Percentiles rank a stretch among this genome's conserved stretches.
These are phyloP conservation scores for Termitomyces sp. DNA, from an alignment of 768 basidiomycete species.

Conservation along the genomic window DNA sequence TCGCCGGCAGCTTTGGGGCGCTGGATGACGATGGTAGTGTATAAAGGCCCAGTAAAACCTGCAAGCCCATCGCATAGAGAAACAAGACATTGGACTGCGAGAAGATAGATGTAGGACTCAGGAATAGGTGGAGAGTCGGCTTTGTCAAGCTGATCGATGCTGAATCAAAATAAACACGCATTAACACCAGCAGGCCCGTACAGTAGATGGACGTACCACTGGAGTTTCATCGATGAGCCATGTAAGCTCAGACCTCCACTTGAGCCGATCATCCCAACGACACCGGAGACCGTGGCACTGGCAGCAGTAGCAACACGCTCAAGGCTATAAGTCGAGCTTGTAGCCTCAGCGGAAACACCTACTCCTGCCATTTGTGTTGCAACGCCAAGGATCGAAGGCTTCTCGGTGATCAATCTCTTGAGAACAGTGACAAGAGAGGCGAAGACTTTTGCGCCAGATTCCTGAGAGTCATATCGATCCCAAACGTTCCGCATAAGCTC, in stretches of 20 bases:
- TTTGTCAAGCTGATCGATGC: slow-evolving; percentile 98
- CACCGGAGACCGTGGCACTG: slow-evolving; percentile 76
- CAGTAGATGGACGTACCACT: slow-evolving; percentile 55
- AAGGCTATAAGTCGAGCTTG: slow-evolving; percentile 63
- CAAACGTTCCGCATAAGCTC: slow-evolving; percentile 77
- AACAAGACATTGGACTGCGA: slow-evolving; percentile 83
- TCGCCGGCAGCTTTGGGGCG: slow-evolving; percentile 58
- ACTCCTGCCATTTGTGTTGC: slow-evolving; percentile 77
- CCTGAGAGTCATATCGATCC: slow-evolving; percentile 66
- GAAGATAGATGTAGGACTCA: slow-evolving; percentile 88
- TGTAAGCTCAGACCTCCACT: slow-evolving; percentile 68
- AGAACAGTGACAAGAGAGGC: slow-evolving; percentile 74
- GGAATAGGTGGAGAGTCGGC: slow-evolving; percentile 92
- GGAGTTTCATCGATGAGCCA: slow-evolving; percentile 78
- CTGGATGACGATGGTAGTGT: slow-evolving; percentile 64
- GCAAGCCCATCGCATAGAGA: slow-evolving; percentile 86
- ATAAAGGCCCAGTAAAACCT: slow-evolving; percentile 68
- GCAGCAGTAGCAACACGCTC: slow-evolving; percentile 83
- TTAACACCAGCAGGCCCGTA: background rate
- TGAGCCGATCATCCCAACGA: slow-evolving; percentile 80
- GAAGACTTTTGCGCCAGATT: slow-evolving; percentile 64
- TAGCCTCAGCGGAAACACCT: slow-evolving; percentile 52
- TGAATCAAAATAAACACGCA: slow-evolving; percentile 21
- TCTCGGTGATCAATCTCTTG: slow-evolving; percentile 85
- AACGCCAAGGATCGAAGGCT: slow-evolving; percentile 78